phyloP scores from a whole-genome alignment of 23 red algal genomes.

The Gracilariopsis chorda region DNA sequence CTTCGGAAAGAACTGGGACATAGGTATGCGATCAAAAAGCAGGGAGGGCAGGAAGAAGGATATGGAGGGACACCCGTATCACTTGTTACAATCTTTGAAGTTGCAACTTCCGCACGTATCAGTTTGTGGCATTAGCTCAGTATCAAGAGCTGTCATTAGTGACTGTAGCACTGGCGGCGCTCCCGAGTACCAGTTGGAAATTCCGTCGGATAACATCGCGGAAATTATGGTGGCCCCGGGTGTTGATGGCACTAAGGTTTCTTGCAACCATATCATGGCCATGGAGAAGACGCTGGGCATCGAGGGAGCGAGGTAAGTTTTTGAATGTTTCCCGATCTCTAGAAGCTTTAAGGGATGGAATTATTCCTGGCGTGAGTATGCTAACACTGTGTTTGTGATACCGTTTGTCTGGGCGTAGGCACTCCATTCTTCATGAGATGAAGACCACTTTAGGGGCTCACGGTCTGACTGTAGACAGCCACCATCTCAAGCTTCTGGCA shows the following conservation, averaged over 20 bases:
- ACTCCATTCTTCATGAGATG: constrained; percentile 84
- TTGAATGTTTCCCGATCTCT: neutral
- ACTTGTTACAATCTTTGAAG: constrained; percentile 53
- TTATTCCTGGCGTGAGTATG: no score
- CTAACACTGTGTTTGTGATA: neutral
- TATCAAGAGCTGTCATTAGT: constrained; percentile 77
- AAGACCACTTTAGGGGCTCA: constrained; percentile 84
- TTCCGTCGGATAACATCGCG: constrained; percentile 74
- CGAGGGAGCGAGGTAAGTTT: constrained; percentile 75
- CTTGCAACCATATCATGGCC: constrained; percentile 94
- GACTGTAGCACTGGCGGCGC: constrained; percentile 42
- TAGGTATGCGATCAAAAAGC: neutral
- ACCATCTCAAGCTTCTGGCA: constrained; percentile 89
- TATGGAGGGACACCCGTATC: constrained; percentile 33
- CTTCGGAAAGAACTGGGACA: neutral
- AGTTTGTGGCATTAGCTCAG: constrained; percentile 72
- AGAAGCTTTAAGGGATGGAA: no score
- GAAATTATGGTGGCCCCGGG: constrained; percentile 86
- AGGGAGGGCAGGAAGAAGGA: constrained; percentile 41
- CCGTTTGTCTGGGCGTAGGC: neutral
- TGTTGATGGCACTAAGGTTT: constrained; percentile 61
- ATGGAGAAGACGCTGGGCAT: constrained; percentile 91
- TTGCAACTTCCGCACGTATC: constrained; percentile 61
- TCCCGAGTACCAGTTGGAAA: constrained; percentile 69
- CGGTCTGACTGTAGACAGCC: constrained; percentile 85